Conservation (phyloP, 1,284 basidiomycete genomes). For the Ceratobasidium sp. region DNA sequence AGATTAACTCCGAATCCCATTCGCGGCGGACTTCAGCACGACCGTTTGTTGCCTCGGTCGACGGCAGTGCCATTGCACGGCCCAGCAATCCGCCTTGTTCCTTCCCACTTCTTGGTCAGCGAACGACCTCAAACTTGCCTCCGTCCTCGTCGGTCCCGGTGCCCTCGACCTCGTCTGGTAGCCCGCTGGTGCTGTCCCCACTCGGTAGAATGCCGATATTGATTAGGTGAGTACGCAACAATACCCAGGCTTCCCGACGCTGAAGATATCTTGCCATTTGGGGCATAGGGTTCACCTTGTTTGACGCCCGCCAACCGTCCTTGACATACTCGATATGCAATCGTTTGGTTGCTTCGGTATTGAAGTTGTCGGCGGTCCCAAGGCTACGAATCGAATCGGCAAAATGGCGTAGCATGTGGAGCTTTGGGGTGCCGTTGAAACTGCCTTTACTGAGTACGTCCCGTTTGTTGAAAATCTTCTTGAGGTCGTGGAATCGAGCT, state of each 20-base stretch:
- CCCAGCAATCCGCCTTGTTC: background rate
- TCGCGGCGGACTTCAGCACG: too few relatives aligned
- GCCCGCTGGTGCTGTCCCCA: background rate
- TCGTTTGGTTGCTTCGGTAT: background rate
- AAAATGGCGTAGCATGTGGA: conserved; percentile 26
- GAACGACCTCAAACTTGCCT: background rate
- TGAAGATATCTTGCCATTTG: conserved; percentile 39
- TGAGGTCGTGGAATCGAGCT: conserved; percentile 37
- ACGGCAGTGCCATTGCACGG: background rate
- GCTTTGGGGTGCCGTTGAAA: conserved; percentile 18
- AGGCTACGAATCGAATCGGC: background rate
- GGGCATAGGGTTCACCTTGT: conserved; percentile 6
- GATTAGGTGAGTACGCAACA: background rate
- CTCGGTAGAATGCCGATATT: background rate
- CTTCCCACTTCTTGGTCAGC: background rate
- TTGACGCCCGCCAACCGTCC: conserved; percentile 39
- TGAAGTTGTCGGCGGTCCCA: background rate
- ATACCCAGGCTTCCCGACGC: background rate
- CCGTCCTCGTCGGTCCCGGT: background rate
- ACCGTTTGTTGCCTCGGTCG: too few relatives aligned
- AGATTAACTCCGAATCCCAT: too few relatives aligned
- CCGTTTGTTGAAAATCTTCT: conserved; percentile 36
- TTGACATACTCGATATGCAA: conserved; percentile 11
- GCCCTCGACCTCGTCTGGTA: background rate
- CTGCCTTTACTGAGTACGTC: too few relatives aligned